Percentiles rank a stretch among this genome's conserved stretches.
Evolutionary conservation across 2,329 filamentous ascomycete species (phyloP).

Genomic region (Mariannaea sp.): DNA sequence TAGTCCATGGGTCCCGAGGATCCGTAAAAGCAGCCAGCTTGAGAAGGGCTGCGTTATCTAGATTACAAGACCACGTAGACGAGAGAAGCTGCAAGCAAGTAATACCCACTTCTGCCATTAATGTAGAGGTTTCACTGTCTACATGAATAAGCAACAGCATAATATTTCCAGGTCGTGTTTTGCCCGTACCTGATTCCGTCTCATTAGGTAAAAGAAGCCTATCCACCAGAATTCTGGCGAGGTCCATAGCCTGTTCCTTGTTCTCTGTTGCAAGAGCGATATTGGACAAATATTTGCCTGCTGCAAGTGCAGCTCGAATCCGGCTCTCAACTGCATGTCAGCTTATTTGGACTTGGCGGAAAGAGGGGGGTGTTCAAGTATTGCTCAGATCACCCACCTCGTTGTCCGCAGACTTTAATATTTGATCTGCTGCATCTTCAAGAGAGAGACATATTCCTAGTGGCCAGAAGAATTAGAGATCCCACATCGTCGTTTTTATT

Average conservation of each 20-base stretch:
- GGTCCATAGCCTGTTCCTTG: neutral
- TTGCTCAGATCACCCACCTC: neutral
- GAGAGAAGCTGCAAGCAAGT: slow-evolving; percentile 38
- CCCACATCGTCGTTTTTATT: neutral
- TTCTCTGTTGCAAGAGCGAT: neutral
- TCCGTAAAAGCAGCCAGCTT: slow-evolving; percentile 42
- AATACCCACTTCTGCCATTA: slow-evolving; percentile 35
- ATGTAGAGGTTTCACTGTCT: neutral
- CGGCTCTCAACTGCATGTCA: slow-evolving; percentile 11
- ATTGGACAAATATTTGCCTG: slow-evolving; percentile 2
- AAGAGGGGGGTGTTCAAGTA: neutral
- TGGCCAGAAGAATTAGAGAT: neutral
- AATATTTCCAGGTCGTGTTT: no score
- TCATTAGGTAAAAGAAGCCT: neutral
- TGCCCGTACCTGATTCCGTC: neutral
- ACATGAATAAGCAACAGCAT: neutral
- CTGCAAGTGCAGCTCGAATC: slow-evolving; percentile 6
- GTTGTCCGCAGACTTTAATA: neutral
- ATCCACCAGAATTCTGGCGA: slow-evolving; percentile 1
- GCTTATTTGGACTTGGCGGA: neutral
- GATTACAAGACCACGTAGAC: neutral
- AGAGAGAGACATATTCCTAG: neutral
- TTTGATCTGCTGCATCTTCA: neutral
- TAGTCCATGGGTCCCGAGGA: slow-evolving; percentile 46
- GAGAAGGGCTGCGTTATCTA: slow-evolving; percentile 37